Conservation (phyloP, 192 early-diverging fungal genomes). For the Neocallimastix lanati region DNA sequence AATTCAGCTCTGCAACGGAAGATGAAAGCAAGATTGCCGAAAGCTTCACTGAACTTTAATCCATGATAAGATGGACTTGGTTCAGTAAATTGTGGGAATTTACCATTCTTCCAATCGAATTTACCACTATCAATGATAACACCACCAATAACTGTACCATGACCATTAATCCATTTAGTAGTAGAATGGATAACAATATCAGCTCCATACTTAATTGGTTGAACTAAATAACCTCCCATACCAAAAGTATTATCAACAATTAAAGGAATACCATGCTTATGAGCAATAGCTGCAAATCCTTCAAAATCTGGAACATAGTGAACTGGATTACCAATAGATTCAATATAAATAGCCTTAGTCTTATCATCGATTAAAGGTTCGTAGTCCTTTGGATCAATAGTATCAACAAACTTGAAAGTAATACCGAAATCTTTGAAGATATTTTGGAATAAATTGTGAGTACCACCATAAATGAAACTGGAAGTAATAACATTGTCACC, state of each 20-base stretch:
- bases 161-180: conserved; percentile 84
- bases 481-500: conserved; percentile 85
- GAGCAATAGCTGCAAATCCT: conserved; percentile 60
- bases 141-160: conserved; percentile 84
- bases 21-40: conserved; percentile 32
- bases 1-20: conserved; percentile 66
- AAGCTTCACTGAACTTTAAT: conserved; percentile 60
- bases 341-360: conserved; percentile 82
- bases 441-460: conserved; percentile 1
- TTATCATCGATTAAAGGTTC: conserved; percentile 60
- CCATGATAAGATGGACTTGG: conserved; percentile 74
- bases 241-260: conserved; percentile 96
- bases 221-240: conserved; percentile 52
- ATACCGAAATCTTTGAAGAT: conserved; percentile 51
- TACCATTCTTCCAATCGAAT: conserved; percentile 76
- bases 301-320: conserved; percentile 76
- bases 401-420: conserved; percentile 49
- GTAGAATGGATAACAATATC: conserved; percentile 80
- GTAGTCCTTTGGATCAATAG: conserved; percentile 60
- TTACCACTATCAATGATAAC: conserved; percentile 73
- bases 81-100: conserved; percentile 73
- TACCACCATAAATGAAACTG: conserved; percentile 22
- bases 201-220: conserved; percentile 85
- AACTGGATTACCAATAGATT: conserved; percentile 80
- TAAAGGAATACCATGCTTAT: conserved; percentile 66